Conservation (phyloP, 2,329 filamentous ascomycete species). For the Fusarium protoensiforme region DNA sequence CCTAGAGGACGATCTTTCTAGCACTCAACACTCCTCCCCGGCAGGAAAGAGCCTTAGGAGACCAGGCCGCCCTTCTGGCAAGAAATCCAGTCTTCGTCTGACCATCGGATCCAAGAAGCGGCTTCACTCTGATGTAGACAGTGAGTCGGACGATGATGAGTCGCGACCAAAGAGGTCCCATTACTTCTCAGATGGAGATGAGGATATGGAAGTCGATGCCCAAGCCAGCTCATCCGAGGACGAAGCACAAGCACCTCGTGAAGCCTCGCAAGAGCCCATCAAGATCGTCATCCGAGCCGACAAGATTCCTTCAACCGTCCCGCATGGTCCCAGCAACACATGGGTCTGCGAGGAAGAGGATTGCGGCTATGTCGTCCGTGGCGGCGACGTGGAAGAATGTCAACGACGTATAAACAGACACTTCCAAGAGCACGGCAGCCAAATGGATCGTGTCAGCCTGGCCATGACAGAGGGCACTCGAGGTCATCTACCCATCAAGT, state of each 20-base stretch:
- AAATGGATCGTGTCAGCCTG: conserved; percentile 61
- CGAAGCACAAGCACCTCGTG: conserved; percentile 26
- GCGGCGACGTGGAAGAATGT: conserved; percentile 66
- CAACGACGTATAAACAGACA: conserved; percentile 70
- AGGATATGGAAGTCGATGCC: conserved; percentile 46
- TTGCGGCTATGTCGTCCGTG: conserved; percentile 72
- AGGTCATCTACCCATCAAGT: conserved; percentile 68
- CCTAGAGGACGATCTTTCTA: conserved; percentile 30
- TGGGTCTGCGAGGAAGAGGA: conserved; percentile 75
- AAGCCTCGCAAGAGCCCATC: conserved; percentile 43
- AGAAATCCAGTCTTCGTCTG: conserved; percentile 58
- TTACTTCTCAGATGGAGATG: conserved; percentile 46
- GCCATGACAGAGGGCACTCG: conserved; percentile 66
- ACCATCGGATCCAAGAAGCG: conserved; percentile 58
- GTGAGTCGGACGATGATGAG: conserved; percentile 51
- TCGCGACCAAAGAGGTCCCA: conserved; percentile 51
- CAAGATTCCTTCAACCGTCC: conserved; percentile 58
- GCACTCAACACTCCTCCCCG: conserved; percentile 32
- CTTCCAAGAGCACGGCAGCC: conserved; percentile 68
- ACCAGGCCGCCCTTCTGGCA: conserved; percentile 54
- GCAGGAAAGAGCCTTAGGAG: conserved; percentile 49
- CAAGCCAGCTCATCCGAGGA: conserved; percentile 35
- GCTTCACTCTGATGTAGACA: conserved; percentile 50
- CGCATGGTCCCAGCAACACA: conserved; percentile 68
- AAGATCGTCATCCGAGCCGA: conserved; percentile 62